phyloP scores from a whole-genome alignment of 2,329 filamentous ascomycete genomes.

The Monosporascus sp. region DNA sequence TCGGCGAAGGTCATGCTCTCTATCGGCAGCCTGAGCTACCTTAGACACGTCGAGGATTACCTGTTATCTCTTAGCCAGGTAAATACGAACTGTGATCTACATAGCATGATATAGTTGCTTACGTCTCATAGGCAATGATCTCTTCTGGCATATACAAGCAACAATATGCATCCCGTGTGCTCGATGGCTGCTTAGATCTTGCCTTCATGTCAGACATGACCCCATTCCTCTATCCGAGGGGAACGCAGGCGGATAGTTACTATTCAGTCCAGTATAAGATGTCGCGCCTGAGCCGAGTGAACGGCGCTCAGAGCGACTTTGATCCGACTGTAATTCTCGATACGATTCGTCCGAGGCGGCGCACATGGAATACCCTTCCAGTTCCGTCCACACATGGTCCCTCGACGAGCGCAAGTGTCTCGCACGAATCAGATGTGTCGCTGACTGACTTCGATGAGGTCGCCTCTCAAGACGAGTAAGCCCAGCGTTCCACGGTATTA shows the following conservation, averaged over 20 bases:
- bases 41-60: conserved; percentile 2
- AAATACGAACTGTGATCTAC: not conserved
- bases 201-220: not conserved
- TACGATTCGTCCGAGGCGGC: not conserved
- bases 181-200: not conserved
- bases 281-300: not conserved
- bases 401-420: not conserved
- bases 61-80: conserved; percentile 1
- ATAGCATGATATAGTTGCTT: not conserved
- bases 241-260: not conserved
- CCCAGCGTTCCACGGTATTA: no score
- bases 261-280: not conserved
- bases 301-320: not conserved
- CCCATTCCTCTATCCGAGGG: not conserved
- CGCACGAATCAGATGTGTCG: not conserved
- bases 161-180: not conserved
- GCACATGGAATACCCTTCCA: not conserved
- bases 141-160: not conserved
- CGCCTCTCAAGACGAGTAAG: not conserved
- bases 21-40: not conserved
- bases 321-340: not conserved
- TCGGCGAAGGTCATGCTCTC: conserved; percentile 1
- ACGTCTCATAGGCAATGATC: not conserved
- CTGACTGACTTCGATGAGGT: not conserved
- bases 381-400: not conserved